A percentile compares a stretch with the other conserved stretches of the same genome.
Conservation (phyloP, 495 filamentous ascomycete species). For the Neurospora intermedia region DNA sequence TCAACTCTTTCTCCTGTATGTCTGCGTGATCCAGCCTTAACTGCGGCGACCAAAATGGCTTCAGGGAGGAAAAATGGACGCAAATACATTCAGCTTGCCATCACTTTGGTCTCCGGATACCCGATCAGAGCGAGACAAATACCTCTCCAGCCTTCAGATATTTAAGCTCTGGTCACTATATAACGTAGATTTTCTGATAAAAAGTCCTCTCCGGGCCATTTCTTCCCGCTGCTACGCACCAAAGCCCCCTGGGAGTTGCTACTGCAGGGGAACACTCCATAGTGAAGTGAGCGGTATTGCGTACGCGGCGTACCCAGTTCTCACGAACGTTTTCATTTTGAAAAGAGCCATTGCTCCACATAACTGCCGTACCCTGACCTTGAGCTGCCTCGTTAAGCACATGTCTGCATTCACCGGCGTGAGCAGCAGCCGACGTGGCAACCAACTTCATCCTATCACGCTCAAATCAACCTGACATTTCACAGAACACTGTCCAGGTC, state of each 20-base stretch:
- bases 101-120: neutral
- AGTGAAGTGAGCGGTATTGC: neutral
- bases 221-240: neutral
- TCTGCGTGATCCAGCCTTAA: neutral
- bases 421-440: neutral
- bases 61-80: neutral
- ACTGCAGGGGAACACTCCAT: neutral
- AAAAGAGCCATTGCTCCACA: neutral
- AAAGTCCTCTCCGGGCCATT: neutral
- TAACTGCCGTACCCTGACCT: neutral
- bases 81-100: neutral
- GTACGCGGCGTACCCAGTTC: neutral
- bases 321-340: neutral
- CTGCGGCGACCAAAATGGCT: neutral
- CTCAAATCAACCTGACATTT: neutral
- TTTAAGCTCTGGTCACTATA: neutral
- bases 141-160: neutral
- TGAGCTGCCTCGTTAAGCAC: neutral
- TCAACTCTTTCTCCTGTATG: neutral
- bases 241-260: neutral
- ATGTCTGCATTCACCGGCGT: neutral
- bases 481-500: neutral
- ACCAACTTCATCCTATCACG: neutral
- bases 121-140: neutral
- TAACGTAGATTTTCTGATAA: neutral